phyloP scores from a whole-genome alignment of 768 basidiomycete genomes.

The Tricholoma terreum region DNA sequence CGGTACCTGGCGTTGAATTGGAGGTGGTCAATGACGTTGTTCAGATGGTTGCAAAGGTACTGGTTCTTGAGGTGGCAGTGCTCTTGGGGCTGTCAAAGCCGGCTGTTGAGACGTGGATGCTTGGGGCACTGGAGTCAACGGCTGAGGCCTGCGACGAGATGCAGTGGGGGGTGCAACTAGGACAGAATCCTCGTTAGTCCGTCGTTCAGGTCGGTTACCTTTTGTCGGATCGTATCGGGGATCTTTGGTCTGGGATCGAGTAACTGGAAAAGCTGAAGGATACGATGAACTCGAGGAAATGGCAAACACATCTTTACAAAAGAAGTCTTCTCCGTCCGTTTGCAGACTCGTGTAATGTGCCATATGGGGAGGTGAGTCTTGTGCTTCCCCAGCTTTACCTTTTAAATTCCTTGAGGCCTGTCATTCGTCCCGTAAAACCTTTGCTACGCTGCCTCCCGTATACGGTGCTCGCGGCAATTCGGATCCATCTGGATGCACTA shows the following conservation, averaged over 20 bases:
- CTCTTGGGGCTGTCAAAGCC: too few relatives aligned
- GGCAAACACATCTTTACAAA: not conserved
- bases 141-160: too few relatives aligned
- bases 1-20: too few relatives aligned
- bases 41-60: not conserved
- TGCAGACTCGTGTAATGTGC: not conserved
- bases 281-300: not conserved
- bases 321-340: not conserved
- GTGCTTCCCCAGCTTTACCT: slow-evolving; percentile 3
- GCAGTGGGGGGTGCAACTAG: not conserved
- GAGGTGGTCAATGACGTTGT: too few relatives aligned
- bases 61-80: not conserved
- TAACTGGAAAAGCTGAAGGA: not conserved
- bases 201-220: not conserved
- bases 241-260: not conserved
- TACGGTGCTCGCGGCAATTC: not conserved
- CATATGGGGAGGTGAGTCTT: slow-evolving; percentile 9
- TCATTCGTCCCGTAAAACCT: not conserved
- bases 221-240: not conserved
- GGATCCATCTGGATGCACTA: not conserved
- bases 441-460: not conserved
- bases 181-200: not conserved
- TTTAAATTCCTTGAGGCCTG: not conserved
- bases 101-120: too few relatives aligned
- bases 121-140: too few relatives aligned